Conservation (phyloP, 2,329 filamentous ascomycete genomes). For the Chlorencoelia australis region DNA sequence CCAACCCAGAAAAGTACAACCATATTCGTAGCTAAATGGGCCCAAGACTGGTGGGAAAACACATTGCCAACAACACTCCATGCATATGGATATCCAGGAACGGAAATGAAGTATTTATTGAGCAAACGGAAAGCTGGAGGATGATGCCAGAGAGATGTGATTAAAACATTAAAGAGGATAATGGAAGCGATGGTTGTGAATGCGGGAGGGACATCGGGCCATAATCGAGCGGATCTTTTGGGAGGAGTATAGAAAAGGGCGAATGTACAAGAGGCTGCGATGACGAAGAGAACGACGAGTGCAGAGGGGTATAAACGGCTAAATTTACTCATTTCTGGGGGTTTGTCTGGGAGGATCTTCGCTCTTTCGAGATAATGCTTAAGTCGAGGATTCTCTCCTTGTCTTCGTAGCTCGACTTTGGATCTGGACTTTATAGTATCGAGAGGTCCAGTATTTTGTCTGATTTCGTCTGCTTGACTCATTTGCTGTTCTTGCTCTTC, state of each 20-base stretch:
- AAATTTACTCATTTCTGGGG: constrained; percentile 42
- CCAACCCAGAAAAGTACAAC: constrained; percentile 56
- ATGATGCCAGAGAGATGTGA: constrained; percentile 50
- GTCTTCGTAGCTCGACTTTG: constrained; percentile 20
- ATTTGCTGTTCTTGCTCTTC: constrained; percentile 29
- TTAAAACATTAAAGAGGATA: constrained; percentile 46
- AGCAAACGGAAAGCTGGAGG: constrained; percentile 55
- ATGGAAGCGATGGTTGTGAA: constrained; percentile 54
- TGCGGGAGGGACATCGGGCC: constrained; percentile 50
- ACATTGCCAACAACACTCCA: constrained; percentile 50
- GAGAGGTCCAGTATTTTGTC: constrained; percentile 20
- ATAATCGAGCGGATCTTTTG: constrained; percentile 39
- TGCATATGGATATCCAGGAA: constrained; percentile 54
- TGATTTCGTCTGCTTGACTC: constrained; percentile 32
- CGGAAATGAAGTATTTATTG: constrained; percentile 58
- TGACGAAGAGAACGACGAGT: constrained; percentile 36
- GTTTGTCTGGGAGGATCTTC: constrained; percentile 36
- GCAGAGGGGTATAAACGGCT: constrained; percentile 46
- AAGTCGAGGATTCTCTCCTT: constrained; percentile 20
- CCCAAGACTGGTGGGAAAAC: constrained; percentile 57
- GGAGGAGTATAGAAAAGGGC: constrained; percentile 43
- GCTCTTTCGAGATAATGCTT: constrained; percentile 32
- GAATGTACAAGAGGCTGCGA: constrained; percentile 35
- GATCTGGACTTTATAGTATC: constrained; percentile 12
- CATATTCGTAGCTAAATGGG: constrained; percentile 58